These are phyloP conservation scores for Fragaria nilgerrensis DNA, from an alignment of 306 rosid species.

Conservation along the genomic window DNA sequence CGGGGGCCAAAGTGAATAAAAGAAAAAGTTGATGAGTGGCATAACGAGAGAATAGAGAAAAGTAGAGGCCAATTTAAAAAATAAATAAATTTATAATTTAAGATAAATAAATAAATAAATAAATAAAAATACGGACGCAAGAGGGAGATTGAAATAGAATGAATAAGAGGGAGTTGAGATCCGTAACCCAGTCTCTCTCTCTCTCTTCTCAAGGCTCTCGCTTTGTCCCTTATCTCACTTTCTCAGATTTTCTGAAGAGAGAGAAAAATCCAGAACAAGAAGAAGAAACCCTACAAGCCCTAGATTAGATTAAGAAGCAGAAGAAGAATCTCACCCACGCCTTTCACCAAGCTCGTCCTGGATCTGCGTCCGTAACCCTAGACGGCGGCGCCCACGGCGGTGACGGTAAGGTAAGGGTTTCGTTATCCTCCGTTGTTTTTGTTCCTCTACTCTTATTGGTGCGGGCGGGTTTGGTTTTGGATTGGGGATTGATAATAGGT, in stretches of 20 bases:
- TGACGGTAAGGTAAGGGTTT: background rate
- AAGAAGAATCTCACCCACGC: slow-evolving; percentile 7
- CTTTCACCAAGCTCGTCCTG: background rate
- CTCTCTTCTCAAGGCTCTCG: slow-evolving; percentile 39
- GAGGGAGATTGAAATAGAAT: slow-evolving; percentile 32
- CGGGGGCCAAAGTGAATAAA: slow-evolving; percentile 41
- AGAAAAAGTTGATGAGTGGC: slow-evolving; percentile 32
- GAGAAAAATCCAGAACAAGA: background rate
- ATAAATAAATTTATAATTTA: background rate
- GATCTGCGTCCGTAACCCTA: slow-evolving; percentile 39
- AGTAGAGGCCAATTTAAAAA: background rate
- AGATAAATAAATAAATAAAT: background rate
- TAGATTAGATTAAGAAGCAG: background rate
- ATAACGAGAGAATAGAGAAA: background rate
- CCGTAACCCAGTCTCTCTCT: slow-evolving; percentile 54
- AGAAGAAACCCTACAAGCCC: slow-evolving; percentile 16
- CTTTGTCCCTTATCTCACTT: slow-evolving; percentile 71
- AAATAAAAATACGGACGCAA: slow-evolving; percentile 49
- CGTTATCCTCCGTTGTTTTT: background rate
- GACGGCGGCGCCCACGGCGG: background rate
- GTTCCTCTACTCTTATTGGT: slow-evolving; percentile 11
- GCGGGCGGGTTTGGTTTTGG: slow-evolving; percentile 1
- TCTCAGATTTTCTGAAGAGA: slow-evolving; percentile 25
- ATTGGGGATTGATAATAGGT: background rate
- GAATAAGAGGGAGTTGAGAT: slow-evolving; percentile 45